Evolutionary conservation across 257 asterid species (phyloP), one percentile per base, ranked within the genome.

Genomic region (Rubia yunnanensis): DNA sequence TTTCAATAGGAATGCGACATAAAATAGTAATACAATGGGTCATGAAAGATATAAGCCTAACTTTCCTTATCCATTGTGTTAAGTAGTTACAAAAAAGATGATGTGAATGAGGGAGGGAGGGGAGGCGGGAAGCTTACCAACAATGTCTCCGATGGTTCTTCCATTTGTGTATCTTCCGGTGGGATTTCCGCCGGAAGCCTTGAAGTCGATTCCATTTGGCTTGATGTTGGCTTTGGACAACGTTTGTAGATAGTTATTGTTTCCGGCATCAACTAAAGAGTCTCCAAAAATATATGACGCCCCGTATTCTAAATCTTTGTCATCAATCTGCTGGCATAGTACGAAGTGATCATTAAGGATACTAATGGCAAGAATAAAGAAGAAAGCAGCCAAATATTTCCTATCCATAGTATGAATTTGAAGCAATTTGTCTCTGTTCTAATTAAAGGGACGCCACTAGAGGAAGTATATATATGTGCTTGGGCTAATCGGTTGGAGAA

Each of bases 201-300:
- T 78, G 63, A 92, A 92, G 79, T 87, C 99, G 5, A 92, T 83
- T 6, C 99, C 97, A 31, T 89, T 92, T 0, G 99, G 99, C 15
- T 77, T 26, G 60, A 73, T 76, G 65, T 92, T 74, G 27, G 97
- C 99, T 71, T 66, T 84, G 8, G 99, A 92, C 78, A 92, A 44
- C 1, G 94, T 89, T 10, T 67, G 83, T 8, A 92, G 55, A 70
- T 89, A 92, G 61, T 92, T 92, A 62, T 92, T 92, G 53, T 92
- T 92, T 20, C 97, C 97, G 0, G 99, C 97, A 74, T 89, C 97
- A n/a, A 90, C 97, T 70, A 90, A 75, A 7, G 97, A 90, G 73
- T 90, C 97, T 54, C 97, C 95, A 52, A 89, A 89, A 4, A 89
- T 85, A 73, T 60, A 89, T 0, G 97, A 89, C 8, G 92, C 94